These are phyloP conservation scores for Aureobasidium zeae DNA, from an alignment of 2,329 filamentous ascomycete species.

Conservation along the genomic window DNA sequence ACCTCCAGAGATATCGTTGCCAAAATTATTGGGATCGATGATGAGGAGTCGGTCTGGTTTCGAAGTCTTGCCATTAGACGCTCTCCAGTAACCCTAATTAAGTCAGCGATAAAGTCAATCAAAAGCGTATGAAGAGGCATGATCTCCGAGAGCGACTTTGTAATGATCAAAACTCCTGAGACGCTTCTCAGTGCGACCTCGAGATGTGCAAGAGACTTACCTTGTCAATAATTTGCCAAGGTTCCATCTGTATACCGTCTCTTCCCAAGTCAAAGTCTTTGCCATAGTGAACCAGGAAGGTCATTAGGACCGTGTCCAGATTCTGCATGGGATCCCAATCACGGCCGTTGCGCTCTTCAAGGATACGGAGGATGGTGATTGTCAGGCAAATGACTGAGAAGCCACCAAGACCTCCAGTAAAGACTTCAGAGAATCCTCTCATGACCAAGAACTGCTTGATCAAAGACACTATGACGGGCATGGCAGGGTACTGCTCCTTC, in stretches of 20 bases:
- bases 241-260: conserved; percentile 66
- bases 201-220: too few species aligned
- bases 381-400: conserved; percentile 93
- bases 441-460: conserved; percentile 91
- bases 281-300: conserved; percentile 86
- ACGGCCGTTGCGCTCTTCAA: conserved; percentile 49
- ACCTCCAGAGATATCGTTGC: conserved; percentile 86
- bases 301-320: conserved; percentile 51
- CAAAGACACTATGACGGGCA: conserved; percentile 77
- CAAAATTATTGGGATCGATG: conserved; percentile 76
- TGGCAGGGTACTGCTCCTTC: conserved; percentile 69
- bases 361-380: conserved; percentile 74
- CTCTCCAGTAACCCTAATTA: conserved; percentile 17
- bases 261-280: conserved; percentile 62
- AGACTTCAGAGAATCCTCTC: conserved; percentile 83
- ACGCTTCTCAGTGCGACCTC: too few species aligned
- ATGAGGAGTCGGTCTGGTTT: conserved; percentile 67
- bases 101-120: too few species aligned
- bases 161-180: conserved; percentile 11
- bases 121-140: too few species aligned
- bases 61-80: conserved; percentile 29
- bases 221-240: conserved; percentile 69
- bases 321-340: conserved; percentile 14
- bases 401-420: conserved; percentile 81
- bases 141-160: too few species aligned